Evolutionary conservation across 257 asterid species (phyloP).

Genomic region (Gentiana straminea): DNA sequence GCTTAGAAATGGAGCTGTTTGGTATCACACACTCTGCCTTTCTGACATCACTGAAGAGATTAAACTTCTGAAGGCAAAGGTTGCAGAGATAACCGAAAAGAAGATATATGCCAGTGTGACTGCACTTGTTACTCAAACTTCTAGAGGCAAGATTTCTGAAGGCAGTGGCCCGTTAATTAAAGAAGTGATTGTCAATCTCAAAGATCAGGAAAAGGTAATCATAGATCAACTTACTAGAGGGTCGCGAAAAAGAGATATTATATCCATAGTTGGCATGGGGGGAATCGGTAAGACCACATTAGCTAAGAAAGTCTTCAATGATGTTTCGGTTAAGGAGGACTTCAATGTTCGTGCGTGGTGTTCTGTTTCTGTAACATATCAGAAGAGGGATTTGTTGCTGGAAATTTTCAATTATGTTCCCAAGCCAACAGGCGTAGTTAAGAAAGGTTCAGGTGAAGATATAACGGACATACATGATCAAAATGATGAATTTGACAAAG

Average conservation of each 20-base stretch:
- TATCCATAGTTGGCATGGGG: conserved; percentile 1
- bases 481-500: neutral
- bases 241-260: neutral
- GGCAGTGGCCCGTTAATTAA: neutral
- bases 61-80: neutral
- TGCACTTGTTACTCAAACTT: neutral
- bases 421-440: neutral
- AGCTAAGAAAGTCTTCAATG: neutral
- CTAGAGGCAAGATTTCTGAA: neutral
- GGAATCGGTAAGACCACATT: conserved; percentile 1
- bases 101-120: neutral
- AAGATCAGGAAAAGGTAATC: neutral
- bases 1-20: neutral
- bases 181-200: neutral
- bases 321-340: neutral
- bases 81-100: neutral
- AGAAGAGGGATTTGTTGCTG: neutral
- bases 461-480: neutral
- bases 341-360: conserved; percentile 1
- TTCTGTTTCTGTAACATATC: neutral
- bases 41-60: neutral
- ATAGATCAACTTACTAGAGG: neutral
- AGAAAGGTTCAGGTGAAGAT: neutral
- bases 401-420: neutral
- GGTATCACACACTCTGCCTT: neutral